Conservation (phyloP, 495 filamentous ascomycete species). For the Penicillium atrosanguineum region DNA sequence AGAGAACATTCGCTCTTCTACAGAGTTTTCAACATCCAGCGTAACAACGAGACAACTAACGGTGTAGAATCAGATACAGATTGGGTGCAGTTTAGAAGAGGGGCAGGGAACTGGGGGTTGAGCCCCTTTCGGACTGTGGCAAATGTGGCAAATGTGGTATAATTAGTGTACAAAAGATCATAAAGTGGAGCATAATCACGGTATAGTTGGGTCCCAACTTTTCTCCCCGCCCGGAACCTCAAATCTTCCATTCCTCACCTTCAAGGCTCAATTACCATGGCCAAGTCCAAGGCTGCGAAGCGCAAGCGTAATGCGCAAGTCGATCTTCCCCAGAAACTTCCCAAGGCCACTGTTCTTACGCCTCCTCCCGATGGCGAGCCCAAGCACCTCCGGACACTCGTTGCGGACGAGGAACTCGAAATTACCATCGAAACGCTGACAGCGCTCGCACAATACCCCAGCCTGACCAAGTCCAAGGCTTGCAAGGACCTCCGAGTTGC, state of each 20-base stretch:
- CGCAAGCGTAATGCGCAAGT: conserved; percentile 38
- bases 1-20: neutral
- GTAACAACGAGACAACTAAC: neutral
- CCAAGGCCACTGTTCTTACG: conserved; percentile 26
- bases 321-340: conserved; percentile 29
- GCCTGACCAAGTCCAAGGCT: conserved; percentile 37
- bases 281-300: conserved; percentile 37
- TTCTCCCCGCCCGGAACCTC: neutral
- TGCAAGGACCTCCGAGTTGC: conserved; percentile 40
- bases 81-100: neutral
- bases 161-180: neutral
- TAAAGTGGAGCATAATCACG: neutral
- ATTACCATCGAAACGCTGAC: conserved; percentile 38
- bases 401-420: conserved; percentile 37
- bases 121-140: neutral
- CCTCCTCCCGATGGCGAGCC: conserved; percentile 38
- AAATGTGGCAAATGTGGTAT: neutral
- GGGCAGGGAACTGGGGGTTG: neutral
- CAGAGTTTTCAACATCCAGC: neutral
- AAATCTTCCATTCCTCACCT: neutral
- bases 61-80: neutral
- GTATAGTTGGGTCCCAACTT: neutral
- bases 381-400: conserved; percentile 31
- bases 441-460: conserved; percentile 35
- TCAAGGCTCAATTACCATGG: conserved; percentile 18